Base-by-base conservation (phyloP, 441 rosid genomes). In the Erodium moschatum region DNA sequence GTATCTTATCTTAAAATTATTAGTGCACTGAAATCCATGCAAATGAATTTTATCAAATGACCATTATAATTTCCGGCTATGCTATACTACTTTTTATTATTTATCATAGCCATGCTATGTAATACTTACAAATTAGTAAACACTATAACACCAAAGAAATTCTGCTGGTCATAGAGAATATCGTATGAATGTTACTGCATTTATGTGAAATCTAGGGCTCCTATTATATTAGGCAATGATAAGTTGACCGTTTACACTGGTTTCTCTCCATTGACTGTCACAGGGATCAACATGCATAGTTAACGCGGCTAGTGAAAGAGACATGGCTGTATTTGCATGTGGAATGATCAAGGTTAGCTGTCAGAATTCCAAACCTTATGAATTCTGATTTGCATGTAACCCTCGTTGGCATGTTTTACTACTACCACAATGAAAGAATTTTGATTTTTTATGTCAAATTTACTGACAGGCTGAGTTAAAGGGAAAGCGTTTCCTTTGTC, bases 231-330 rank as follows among this genome's bases (percentile, higher is more conserved):
- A n/a, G 6, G 10, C 42, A 10, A 64, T 64, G 21, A 56, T 5
- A 56, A 6, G 44, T 66, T 11, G 31, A 27, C 10, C 10, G 35
- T 61, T 63, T 42, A 71, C 64, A 64, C 9, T 72, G 29, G 24
- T 75, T 74, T 74, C 56, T 31, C 65, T 77, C 71, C 2, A 46
- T 31, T 73, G 48, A 67, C 52, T 78, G 69, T 70, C 65, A 71
- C 81, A 93, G 98, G 92, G 89, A n/a, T 87, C 98, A 15, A 80
- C 89, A 70, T 93, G 98, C 80, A 80, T 93, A 75, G 91, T 93
- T 46, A 93, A 93, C 79, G 95, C 98, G 69, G 97, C 88, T 68
- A 93, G 96, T 78, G 97, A 89, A 7, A 83, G 91, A 78, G 98
- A 93, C 82, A 83, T 93, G 93, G 89, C 90, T 82, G 98, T 91